Percentiles rank a stretch among this genome's conserved stretches.
Conservation (phyloP, 2,329 filamentous ascomycete genomes). For the Diaporthe vaccinii region DNA sequence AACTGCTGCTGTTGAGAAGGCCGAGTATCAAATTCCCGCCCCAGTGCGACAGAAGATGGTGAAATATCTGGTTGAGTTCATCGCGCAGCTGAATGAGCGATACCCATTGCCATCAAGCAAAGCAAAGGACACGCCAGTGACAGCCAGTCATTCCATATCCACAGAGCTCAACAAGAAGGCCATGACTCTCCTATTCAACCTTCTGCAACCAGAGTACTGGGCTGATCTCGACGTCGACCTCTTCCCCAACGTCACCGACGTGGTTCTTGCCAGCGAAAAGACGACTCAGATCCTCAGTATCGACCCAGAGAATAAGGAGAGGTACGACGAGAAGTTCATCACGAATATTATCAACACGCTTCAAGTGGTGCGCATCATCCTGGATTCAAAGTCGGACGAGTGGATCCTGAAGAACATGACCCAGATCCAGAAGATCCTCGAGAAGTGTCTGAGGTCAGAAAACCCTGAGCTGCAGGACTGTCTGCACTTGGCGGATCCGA, state of each 20-base stretch:
- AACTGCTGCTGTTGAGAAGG: constrained; percentile 62
- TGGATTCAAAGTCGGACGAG: constrained; percentile 89
- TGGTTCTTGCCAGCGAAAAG: constrained; percentile 86
- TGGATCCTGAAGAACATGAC: constrained; percentile 88
- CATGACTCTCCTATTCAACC: constrained; percentile 83
- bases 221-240: constrained; percentile 91
- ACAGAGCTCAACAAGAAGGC: constrained; percentile 90
- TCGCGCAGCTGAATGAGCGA: constrained; percentile 88
- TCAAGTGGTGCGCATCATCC: constrained; percentile 89
- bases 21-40: constrained; percentile 77
- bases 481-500: constrained; percentile 80
- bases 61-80: constrained; percentile 96
- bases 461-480: constrained; percentile 95
- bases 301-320: constrained; percentile 75
- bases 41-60: constrained; percentile 83
- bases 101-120: constrained; percentile 82
- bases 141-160: constrained; percentile 65
- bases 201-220: constrained; percentile 91
- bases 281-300: constrained; percentile 71
- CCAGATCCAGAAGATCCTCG: constrained; percentile 86
- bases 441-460: constrained; percentile 90
- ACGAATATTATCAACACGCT: constrained; percentile 94
- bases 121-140: constrained; percentile 66
- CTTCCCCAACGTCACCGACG: constrained; percentile 90
- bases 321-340: constrained; percentile 85